A percentile compares a stretch with the other conserved stretches of the same genome.
Evolutionary conservation across 2,329 filamentous ascomycete species (phyloP).

Genomic region (Fusarium sp.): DNA sequence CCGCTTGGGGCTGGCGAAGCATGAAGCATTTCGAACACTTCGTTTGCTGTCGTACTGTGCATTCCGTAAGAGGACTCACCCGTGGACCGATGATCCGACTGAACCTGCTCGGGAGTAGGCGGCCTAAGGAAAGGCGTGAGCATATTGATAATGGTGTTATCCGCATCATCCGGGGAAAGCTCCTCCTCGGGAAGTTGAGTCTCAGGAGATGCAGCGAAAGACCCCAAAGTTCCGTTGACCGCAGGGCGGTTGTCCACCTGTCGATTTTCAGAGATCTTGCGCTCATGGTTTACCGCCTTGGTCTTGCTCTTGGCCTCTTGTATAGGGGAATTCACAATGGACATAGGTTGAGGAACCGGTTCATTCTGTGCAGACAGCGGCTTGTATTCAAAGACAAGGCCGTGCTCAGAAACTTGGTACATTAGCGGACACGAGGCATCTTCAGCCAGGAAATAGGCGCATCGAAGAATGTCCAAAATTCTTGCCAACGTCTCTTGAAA

Average conservation of each 20-base stretch:
- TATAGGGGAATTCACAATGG: constrained; percentile 32
- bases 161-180: constrained; percentile 47
- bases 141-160: constrained; percentile 59
- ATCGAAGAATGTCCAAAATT: constrained; percentile 62
- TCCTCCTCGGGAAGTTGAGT: constrained; percentile 18
- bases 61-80: constrained; percentile 66
- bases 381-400: constrained; percentile 52
- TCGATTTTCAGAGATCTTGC: constrained; percentile 17
- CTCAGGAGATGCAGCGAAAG: constrained; percentile 18
- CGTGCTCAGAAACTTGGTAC: constrained; percentile 45
- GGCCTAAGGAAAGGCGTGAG: constrained; percentile 63
- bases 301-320: constrained; percentile 18
- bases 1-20: constrained; percentile 49
- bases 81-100: constrained; percentile 47
- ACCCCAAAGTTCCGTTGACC: constrained; percentile 4
- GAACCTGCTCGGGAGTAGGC: constrained; percentile 56
- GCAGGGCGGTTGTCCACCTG: constrained; percentile 18
- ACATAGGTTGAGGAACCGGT: constrained; percentile 20
- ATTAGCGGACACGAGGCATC: constrained; percentile 56
- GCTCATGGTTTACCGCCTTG: constrained; percentile 19
- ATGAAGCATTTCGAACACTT: constrained; percentile 59
- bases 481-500: constrained; percentile 59
- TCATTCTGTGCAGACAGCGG: constrained; percentile 14
- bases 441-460: constrained; percentile 61
- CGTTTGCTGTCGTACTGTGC: constrained; percentile 64